Percentiles rank a stretch among this genome's conserved stretches.
These are phyloP conservation scores for Ophiostoma himal-ulmi DNA, from an alignment of 2,329 filamentous ascomycete species.

Conservation along the genomic window DNA sequence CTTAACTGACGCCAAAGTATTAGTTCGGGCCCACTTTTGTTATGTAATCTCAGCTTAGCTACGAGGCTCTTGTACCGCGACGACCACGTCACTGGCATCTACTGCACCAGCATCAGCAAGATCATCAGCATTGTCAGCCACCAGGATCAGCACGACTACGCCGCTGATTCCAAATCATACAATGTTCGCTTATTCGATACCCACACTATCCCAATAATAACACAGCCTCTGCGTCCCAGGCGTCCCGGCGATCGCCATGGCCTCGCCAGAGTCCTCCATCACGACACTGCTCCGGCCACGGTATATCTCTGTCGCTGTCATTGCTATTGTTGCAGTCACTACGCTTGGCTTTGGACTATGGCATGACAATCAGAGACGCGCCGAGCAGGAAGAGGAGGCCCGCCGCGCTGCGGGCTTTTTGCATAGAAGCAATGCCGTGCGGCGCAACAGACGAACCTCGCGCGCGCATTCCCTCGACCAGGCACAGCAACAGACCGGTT, in stretches of 20 bases:
- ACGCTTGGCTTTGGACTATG: slow-evolving; percentile 24
- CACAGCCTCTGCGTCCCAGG: background rate
- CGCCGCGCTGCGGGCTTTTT: background rate
- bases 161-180: background rate
- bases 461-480: slow-evolving; percentile 17
- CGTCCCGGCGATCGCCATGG: background rate
- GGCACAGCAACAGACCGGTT: background rate
- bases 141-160: background rate
- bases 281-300: slow-evolving; percentile 25
- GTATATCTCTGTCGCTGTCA: slow-evolving; percentile 22
- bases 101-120: background rate
- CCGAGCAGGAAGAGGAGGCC: slow-evolving; percentile 8
- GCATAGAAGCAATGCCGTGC: slow-evolving; percentile 25
- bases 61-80: background rate
- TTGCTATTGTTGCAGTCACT: slow-evolving; percentile 24
- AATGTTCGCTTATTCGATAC: background rate
- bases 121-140: background rate
- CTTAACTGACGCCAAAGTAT: background rate
- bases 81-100: background rate
- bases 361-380: slow-evolving; percentile 20
- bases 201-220: background rate
- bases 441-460: slow-evolving; percentile 24
- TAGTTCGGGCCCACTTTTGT: background rate
- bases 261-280: slow-evolving; percentile 16
- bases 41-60: slow-evolving; percentile 10